Base-by-base conservation (phyloP, 2,329 filamentous ascomycete genomes). In the Moelleriella libera region DNA sequence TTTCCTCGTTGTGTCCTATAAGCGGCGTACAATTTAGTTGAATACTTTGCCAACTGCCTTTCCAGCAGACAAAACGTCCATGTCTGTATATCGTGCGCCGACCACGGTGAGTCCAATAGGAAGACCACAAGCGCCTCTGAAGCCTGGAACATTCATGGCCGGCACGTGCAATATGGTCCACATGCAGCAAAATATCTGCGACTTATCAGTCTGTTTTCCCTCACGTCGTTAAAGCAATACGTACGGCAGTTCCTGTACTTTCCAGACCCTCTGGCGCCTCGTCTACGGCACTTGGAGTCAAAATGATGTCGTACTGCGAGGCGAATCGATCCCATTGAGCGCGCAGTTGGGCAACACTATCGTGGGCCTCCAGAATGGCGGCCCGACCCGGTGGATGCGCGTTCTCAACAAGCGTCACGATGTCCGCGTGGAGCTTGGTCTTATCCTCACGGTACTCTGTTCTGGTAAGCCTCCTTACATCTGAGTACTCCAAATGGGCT, bases 81-180 rank as follows among this genome's bases (percentile, higher is more conserved):
- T 58, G 54, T 77, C 72, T 2, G 55, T 58, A 51, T 69, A 76
- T 5, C 74, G 59, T 1, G 68, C 63, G 1, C 68, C 67, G 0
- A 78, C 69, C 0, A 79, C 58, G 0, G 71, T 75, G 11, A 80
- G 49, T 0, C 81, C 80, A 39, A 84, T 68, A 0, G 80, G 81
- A 67, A 84, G 65, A 14, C 57, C 60, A n/a, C 59, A 56, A 2
- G 51, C 45, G 29, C 80, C 79, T 34, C 66, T 60, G 52, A 84
- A 83, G 0, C 78, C 80, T 0, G 79, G 78, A 0, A 84, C 59
- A 50, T 83, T 83, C n/a, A 83, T 60, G 0, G 78, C 75, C 0
- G 80, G 80, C 1, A 69, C 73, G 51, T 84, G 80, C 11, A 83
- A 60, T 9, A 64, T 65, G 64, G 52, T 53, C 52, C 52, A 53